Evolutionary conservation across 2,329 filamentous ascomycete species (phyloP).

Genomic region (Aureobasidium musti): DNA sequence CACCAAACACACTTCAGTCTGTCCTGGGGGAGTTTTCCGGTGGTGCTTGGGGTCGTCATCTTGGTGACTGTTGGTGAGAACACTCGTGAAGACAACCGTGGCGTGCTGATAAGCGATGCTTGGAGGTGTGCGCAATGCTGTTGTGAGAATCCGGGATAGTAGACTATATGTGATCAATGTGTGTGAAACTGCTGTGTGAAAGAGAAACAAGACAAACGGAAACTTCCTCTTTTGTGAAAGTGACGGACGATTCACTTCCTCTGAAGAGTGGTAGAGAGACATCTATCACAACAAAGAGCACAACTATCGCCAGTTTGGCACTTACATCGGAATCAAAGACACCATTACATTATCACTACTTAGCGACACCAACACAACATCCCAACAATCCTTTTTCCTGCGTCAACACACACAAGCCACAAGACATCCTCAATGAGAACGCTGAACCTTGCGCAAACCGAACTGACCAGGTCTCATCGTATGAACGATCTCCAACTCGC

Average conservation of each 20-base stretch:
- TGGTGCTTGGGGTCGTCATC: neutral
- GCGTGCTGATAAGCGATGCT: too few species aligned
- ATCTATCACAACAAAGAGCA: neutral
- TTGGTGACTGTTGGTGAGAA: neutral
- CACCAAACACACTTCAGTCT: neutral
- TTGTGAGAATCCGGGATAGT: neutral
- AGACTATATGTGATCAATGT: neutral
- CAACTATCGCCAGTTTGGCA: neutral
- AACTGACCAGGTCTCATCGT: neutral
- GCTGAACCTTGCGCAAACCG: neutral
- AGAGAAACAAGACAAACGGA: too few species aligned
- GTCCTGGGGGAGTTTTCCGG: neutral
- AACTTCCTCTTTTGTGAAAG: neutral
- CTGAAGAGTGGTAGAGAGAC: neutral
- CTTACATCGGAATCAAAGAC: neutral
- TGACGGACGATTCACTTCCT: neutral
- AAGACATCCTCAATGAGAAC: neutral
- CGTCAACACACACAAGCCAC: neutral
- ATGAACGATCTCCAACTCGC: neutral
- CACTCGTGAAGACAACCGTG: neutral
- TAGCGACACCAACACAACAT: neutral
- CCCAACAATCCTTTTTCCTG: neutral
- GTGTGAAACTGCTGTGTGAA: too few species aligned
- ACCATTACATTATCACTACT: neutral
- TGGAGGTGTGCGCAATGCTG: too few species aligned